Conservation (phyloP, 2,329 filamentous ascomycete species). For the Penicillium sp. region DNA sequence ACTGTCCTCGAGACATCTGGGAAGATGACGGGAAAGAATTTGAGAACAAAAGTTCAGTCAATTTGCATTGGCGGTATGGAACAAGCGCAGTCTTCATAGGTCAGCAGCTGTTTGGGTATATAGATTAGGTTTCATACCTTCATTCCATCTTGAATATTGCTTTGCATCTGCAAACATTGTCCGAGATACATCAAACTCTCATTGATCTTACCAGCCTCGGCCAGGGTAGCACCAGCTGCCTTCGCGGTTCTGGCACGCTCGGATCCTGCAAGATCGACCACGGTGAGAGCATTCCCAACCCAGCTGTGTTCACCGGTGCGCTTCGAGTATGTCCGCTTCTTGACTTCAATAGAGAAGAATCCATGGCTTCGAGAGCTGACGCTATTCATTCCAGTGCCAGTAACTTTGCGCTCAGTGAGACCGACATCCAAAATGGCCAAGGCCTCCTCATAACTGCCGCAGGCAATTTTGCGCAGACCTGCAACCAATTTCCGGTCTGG, state of each 20-base stretch:
- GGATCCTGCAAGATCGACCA: conserved; percentile 86
- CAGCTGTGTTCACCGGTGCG: conserved; percentile 62
- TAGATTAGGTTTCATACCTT: conserved; percentile 59
- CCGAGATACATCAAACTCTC: conserved; percentile 98
- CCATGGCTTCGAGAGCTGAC: conserved; percentile 90
- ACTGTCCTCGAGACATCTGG: conserved; percentile 54
- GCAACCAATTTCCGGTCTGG: conserved; percentile 93
- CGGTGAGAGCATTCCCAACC: conserved; percentile 76
- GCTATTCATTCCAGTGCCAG: conserved; percentile 90
- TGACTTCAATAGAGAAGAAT: conserved; percentile 94
- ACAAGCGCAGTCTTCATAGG: conserved; percentile 65
- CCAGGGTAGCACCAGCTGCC: conserved; percentile 87
- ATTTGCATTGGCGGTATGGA: conserved; percentile 79
- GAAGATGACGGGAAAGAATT: conserved; percentile 74
- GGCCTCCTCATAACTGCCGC: conserved; percentile 77
- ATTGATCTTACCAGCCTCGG: conserved; percentile 97
- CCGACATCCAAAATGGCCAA: conserved; percentile 88
- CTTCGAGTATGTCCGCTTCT: conserved; percentile 65
- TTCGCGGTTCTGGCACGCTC: conserved; percentile 92
- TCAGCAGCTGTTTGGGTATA: conserved; percentile 12
- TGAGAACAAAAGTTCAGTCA: conserved; percentile 83
- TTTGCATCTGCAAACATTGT: conserved; percentile 95
- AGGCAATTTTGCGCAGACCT: conserved; percentile 86
- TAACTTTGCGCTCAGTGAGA: conserved; percentile 80
- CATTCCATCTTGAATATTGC: conserved; percentile 69